Evolutionary conservation across 768 basidiomycete genomes (phyloP), one percentile per base, ranked within the genome.

Genomic region (Sutorius australiensis): DNA sequence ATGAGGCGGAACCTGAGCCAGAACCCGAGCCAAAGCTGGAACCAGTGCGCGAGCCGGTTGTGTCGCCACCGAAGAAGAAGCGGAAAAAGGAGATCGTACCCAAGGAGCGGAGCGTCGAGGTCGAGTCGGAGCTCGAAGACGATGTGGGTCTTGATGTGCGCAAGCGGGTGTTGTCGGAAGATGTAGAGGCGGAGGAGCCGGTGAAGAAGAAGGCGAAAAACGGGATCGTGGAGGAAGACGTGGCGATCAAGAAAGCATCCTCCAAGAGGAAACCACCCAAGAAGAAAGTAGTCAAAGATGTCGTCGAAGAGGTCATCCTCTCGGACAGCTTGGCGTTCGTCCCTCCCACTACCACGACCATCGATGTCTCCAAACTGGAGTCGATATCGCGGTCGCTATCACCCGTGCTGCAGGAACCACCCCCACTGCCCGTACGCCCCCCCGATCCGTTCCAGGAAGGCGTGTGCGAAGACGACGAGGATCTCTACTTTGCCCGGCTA

Each of bases 401-500:
- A 1, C 75, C 78, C 40, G 74, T 81, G 0, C 80, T 80, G 0
- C 62, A 59, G 17, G 66, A 65, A 6, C 57, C 70, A 5, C 73
- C 67, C 1, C 77, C 77, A 9, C 78, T 79, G 6, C 24, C 24
- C 24, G 62, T 61, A 46, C 75, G 75, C 1, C 80, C 79, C 13
- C 77, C 77, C 13, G 80, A 88, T 65, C 78, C 78, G 1, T 66
- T 84, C 32, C 71, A 70, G 3, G 70, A 75, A 30, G 87, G 80
- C 3, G 61, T 91, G 12, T 87, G 87, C 57, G 79, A 84, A 34
- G 94, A 95, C 65, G 93, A 95, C 59, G 94, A 97, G 67, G 94
- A 97, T 65, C 67, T 89, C 14, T 95, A 87, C 70, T 93, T 85
- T 68, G 77, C 83, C 49, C 84, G 80, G 56, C 50, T 66, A 47